Percentiles rank a stretch among this genome's conserved stretches.
Evolutionary conservation across 1,284 basidiomycete genomes (phyloP).

Genomic region (Rugiboletus extremiorientalis): DNA sequence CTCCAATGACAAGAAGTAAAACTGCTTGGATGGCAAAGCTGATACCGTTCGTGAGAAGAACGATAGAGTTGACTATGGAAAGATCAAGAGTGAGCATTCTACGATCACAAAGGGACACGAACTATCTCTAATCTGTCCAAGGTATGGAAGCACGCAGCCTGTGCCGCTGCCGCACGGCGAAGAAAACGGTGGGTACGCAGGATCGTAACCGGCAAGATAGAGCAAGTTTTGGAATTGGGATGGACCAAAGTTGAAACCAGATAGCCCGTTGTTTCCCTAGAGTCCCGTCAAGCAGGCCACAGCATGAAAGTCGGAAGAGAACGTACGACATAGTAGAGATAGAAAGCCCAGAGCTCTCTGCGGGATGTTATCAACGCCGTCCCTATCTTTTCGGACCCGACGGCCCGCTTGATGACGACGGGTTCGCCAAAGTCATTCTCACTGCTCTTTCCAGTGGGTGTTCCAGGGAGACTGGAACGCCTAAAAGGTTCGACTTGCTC

Average conservation of each 20-base stretch:
- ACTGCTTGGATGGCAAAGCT: conserved; percentile 72
- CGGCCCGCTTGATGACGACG: neutral
- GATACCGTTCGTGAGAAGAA: conserved; percentile 74
- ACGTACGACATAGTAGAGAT: conserved; percentile 63
- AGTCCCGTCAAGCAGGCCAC: neutral
- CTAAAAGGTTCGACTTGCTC: neutral
- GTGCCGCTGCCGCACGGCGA: conserved; percentile 48
- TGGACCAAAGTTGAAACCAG: conserved; percentile 75
- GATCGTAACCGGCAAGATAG: conserved; percentile 70
- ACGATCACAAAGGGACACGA: conserved; percentile 23
- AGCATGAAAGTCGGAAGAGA: neutral
- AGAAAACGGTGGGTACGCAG: conserved; percentile 53
- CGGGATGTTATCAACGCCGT: conserved; percentile 45
- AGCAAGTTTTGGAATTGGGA: conserved; percentile 77
- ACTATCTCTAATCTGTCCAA: conserved; percentile 64
- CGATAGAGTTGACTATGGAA: conserved; percentile 68
- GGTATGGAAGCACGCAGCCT: conserved; percentile 64
- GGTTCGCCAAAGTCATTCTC: neutral
- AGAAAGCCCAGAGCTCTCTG: conserved; percentile 67
- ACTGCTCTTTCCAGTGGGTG: no score
- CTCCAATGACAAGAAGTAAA: conserved; percentile 62
- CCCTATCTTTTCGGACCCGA: neutral
- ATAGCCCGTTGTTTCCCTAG: conserved; percentile 67
- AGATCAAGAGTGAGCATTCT: neutral
- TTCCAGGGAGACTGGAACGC: neutral